A percentile compares a stretch with the other conserved stretches of the same genome.
Evolutionary conservation across 1,284 basidiomycete genomes (phyloP).

Genomic region (Meira miltonrushii): DNA sequence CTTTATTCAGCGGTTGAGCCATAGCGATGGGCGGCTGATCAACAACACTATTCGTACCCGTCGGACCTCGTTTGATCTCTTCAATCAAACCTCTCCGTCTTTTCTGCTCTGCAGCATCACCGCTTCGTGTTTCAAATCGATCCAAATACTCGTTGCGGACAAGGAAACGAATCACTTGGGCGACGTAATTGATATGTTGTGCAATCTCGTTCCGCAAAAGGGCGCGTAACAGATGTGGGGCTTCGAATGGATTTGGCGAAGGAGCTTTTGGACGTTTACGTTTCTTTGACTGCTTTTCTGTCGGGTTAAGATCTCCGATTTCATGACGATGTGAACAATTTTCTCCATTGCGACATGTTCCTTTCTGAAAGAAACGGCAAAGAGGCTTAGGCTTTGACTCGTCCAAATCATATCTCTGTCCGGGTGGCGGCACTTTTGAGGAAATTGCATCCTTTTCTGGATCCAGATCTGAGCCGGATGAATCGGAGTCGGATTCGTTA

Average conservation of each 20-base stretch:
- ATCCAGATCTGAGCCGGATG: constrained; percentile 17
- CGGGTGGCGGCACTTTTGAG: constrained; percentile 13
- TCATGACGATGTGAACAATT: constrained; percentile 35
- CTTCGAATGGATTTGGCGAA: constrained; percentile 43
- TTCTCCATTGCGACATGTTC: constrained; percentile 36
- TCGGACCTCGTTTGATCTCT: neutral
- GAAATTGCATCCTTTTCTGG: constrained; percentile 19
- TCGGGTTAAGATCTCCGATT: neutral
- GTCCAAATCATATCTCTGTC: neutral
- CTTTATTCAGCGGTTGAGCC: constrained; percentile 5
- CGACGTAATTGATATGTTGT: constrained; percentile 82
- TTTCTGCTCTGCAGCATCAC: constrained; percentile 65
- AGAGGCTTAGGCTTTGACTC: neutral
- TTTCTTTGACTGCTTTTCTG: constrained; percentile 10
- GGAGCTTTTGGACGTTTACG: constrained; percentile 34
- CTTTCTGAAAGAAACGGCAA: constrained; percentile 34
- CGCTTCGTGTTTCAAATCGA: constrained; percentile 73
- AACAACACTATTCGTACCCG: neutral
- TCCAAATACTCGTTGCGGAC: constrained; percentile 84
- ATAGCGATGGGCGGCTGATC: neutral
- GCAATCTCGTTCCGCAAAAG: constrained; percentile 82
- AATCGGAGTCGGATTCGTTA: neutral
- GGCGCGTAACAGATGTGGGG: constrained; percentile 52
- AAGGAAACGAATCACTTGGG: constrained; percentile 86
- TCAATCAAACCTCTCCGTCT: constrained; percentile 17